These are phyloP conservation scores for Akanthomyces uredinophilus DNA, from an alignment of 2,329 filamentous ascomycete species.

Conservation along the genomic window DNA sequence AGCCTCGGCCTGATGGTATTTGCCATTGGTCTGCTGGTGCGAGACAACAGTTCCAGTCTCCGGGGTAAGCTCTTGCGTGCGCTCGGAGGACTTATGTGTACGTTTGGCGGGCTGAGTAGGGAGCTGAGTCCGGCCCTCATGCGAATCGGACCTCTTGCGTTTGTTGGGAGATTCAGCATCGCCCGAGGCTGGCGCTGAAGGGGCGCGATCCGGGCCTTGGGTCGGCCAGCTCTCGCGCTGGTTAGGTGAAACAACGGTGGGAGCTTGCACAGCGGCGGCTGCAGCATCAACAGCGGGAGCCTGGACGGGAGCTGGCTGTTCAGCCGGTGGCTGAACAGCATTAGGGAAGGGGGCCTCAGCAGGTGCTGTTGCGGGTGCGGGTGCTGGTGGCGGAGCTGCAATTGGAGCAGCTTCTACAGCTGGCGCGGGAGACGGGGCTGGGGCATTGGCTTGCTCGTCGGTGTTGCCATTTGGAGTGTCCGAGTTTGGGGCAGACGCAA, in stretches of 20 bases:
- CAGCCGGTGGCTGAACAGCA: background rate
- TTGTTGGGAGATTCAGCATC: conserved; percentile 51
- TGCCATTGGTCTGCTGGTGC: conserved; percentile 32
- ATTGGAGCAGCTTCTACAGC: conserved; percentile 1
- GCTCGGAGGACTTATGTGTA: conserved; percentile 15
- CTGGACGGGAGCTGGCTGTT: background rate
- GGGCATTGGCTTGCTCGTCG: background rate
- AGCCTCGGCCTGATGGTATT: conserved; percentile 40
- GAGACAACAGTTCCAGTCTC: conserved; percentile 38
- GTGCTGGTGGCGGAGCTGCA: background rate
- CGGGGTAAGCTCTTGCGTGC: conserved; percentile 26
- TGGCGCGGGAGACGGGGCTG: background rate
- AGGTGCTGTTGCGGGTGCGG: conserved; percentile 23
- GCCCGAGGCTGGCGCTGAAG: conserved; percentile 35
- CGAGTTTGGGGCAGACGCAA: background rate
- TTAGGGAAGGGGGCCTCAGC: conserved; percentile 13
- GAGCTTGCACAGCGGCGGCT: conserved; percentile 23
- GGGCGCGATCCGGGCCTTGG: conserved; percentile 36
- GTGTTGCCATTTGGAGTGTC: background rate
- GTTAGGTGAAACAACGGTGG: conserved; percentile 19
- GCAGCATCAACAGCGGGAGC: conserved; percentile 17
- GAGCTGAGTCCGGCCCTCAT: conserved; percentile 39
- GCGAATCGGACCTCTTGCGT: conserved; percentile 65
- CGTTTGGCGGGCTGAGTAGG: conserved; percentile 29
- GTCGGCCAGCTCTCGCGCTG: conserved; percentile 39